Evolutionary conservation across 1,284 basidiomycete species (phyloP).

Genomic region (Phylloboletellus chloephorus): DNA sequence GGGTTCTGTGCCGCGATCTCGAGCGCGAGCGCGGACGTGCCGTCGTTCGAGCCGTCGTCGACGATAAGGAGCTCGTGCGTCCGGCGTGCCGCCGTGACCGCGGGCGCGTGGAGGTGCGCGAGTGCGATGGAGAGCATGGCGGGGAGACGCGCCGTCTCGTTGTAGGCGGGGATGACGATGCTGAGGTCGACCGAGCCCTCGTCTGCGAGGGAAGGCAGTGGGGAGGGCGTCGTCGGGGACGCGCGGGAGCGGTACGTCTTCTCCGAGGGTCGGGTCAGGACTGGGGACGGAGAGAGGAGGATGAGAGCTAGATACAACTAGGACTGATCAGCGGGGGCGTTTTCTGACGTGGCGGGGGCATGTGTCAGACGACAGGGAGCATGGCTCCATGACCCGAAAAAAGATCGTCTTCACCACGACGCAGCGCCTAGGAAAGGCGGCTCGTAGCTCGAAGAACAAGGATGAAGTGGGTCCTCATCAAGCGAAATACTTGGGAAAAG

Average conservation of each 20-base stretch:
- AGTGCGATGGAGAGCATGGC: slow-evolving; percentile 76
- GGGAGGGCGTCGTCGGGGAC: slow-evolving; percentile 44
- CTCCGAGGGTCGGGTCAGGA: slow-evolving; percentile 60
- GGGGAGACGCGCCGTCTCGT: slow-evolving; percentile 77
- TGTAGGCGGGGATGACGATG: slow-evolving; percentile 87
- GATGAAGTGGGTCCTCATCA: slow-evolving; percentile 75
- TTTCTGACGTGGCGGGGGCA: slow-evolving; percentile 13
- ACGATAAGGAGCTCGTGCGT: slow-evolving; percentile 81
- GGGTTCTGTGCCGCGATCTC: slow-evolving; percentile 55
- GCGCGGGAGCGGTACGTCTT: slow-evolving; percentile 54
- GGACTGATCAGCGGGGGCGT: slow-evolving; percentile 16
- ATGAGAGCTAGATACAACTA: slow-evolving; percentile 62
- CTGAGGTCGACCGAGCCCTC: slow-evolving; percentile 60
- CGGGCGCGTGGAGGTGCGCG: slow-evolving; percentile 44
- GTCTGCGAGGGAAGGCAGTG: slow-evolving; percentile 52
- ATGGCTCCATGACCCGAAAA: slow-evolving; percentile 42
- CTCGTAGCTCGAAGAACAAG: slow-evolving; percentile 85
- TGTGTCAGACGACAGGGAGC: slow-evolving; percentile 32
- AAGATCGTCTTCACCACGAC: slow-evolving; percentile 61
- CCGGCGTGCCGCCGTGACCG: slow-evolving; percentile 24
- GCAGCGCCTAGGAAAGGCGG: slow-evolving; percentile 40
- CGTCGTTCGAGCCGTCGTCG: slow-evolving; percentile 85
- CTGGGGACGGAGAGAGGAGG: slow-evolving; percentile 62
- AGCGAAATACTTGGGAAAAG: slow-evolving; percentile 8
- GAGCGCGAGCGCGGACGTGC: slow-evolving; percentile 63